Evolutionary conservation across 805 yeast species (phyloP).

Genomic region (Jamesozyma lodderae): DNA sequence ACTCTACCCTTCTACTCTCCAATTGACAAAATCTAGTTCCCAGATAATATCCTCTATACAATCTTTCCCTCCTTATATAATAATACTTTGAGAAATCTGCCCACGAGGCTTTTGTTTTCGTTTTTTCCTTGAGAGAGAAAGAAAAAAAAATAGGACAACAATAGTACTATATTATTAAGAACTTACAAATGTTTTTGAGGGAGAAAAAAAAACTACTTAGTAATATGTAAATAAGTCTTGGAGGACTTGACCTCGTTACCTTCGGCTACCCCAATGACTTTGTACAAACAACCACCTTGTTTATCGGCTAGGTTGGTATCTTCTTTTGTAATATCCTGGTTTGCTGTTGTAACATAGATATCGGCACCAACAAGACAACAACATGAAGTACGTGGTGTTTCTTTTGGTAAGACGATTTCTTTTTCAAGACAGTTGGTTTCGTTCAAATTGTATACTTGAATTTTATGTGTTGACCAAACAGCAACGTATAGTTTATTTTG

Average conservation of each 20-base stretch:
- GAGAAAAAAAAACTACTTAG: no score
- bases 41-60: no score
- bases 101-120: no score
- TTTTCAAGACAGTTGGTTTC: conserved; percentile 41
- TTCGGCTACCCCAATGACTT: conserved; percentile 15
- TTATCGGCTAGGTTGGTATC: conserved; percentile 50
- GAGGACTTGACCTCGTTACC: conserved; percentile 3
- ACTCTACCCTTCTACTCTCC: not conserved
- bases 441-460: conserved; percentile 41
- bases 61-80: no score
- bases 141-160: no score
- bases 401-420: conserved; percentile 47
- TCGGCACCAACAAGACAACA: conserved; percentile 62
- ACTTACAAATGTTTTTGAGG: no score
- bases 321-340: conserved; percentile 25
- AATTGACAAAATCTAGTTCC: no score
- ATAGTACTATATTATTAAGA: no score
- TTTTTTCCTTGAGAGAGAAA: no score
- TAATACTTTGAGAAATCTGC: no score
- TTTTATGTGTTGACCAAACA: conserved; percentile 51
- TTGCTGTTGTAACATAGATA: conserved; percentile 62
- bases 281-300: conserved; percentile 58
- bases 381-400: conserved; percentile 53
- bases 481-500: conserved; percentile 54
- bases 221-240: conserved; percentile 2